Base-by-base conservation (phyloP, 176 grass and related monocot species). In the Oryza longistaminata region DNA sequence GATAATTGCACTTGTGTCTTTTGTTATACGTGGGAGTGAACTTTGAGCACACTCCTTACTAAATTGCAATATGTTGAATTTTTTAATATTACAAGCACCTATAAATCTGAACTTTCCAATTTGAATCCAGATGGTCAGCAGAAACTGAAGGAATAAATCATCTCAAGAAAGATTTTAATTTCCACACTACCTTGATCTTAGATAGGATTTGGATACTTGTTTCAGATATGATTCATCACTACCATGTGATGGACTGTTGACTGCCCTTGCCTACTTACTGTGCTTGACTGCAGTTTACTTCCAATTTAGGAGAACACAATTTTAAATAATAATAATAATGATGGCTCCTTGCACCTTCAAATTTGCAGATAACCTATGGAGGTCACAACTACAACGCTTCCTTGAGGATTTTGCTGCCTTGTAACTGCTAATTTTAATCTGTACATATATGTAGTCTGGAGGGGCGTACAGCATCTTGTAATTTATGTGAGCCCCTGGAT, bases 361-460 rank as follows among this genome's bases (percentile, higher is more conserved):
- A 22, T 70, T 65, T 88, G 76, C 89, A 88, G 89, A 91, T 76
- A 69, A 71, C 81, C 21, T 82, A 45, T 35, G 25, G 15, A 58
- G 25, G 19, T 17, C 52, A 39, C 73, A 73, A 52, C 14, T 64
- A 13, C 11, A 79, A 80, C 29, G 81, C 22, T 71, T 69, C 65
- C 5, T 14, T 25, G 71, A 45, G 42, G 52, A 49, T 7, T 71
- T 86, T 71, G 35, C 52, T 19, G 44, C 34, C 48, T 81, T 37
- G 22, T 64, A 69, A 80, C 42, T 49, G 25, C 48, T 69, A 77
- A 69, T 55, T 83, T n/a, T 19, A 84, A 84, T 65, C 50, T 91
- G 89, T 91, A 87, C 85, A 91, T 87, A 84, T 80, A 71, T 31
- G 85, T 66, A 43, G 42, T 10, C 76, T 34, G 52, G 80, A 3